Evolutionary conservation across 352 stramenopile species (phyloP), one percentile per base, ranked within the genome.

Genomic region (Pythium aquatile): DNA sequence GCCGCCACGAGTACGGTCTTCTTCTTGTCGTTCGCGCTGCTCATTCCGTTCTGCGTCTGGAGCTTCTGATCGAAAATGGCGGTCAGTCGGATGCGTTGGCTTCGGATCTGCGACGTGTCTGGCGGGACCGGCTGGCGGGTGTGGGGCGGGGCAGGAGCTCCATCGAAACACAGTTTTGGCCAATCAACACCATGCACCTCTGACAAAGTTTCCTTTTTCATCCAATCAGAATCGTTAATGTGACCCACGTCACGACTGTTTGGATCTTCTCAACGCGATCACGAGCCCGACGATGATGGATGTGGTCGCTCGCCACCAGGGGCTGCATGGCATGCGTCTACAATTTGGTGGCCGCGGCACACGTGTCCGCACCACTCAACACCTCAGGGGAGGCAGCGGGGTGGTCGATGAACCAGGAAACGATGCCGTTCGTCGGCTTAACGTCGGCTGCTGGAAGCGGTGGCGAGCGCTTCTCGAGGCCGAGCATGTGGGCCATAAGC

Each of bases 401-500:
- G 32, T 89, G 75, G 61, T 97, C 89, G 28, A 97, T 81, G 73
- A 91, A 96, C 89, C 89, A 97, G 46, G 86, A 77, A 28, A 95
- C 68, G 33, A 89, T 63, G n/a, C 88, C 88, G 20, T 87, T 66
- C 32, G 69, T 85, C 24, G 85, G 87, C 26, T 82, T 77, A 58
- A 96, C 81, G 28, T 76, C 77, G n/a, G 84, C 83, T 1, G 87
- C 86, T 6, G 89, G 89, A 8, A 96, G 78, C 5, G 80, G 64
- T 14, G 77, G 78, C 28, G 75, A 75, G 60, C 85, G 83, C 49
- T 74, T 64, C 62, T 93, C 82, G 13, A 85, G 56, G 14, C 85
- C 82, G 33, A 91, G 30, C 79, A 95, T 90, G 63, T 93, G 75
- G 44, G 81, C 79, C 58, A 98, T 91, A 28, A 97, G 70, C 17